Percentiles rank a stretch among this genome's conserved stretches.
These are phyloP conservation scores for Ganoderma boninense DNA, from an alignment of 1,284 basidiomycete species.

Conservation along the genomic window DNA sequence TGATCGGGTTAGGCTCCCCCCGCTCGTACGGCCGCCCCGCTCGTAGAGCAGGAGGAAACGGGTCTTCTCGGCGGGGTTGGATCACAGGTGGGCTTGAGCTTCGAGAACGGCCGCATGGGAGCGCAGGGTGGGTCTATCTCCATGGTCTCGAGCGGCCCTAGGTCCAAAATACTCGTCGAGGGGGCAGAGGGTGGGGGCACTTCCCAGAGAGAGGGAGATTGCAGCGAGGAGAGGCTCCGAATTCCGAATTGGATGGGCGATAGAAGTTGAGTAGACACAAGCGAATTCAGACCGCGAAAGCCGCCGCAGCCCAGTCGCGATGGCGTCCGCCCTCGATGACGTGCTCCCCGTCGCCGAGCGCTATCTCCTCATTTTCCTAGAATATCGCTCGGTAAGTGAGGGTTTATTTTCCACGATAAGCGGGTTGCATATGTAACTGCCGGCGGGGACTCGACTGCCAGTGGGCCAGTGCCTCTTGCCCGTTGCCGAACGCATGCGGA, in stretches of 20 bases:
- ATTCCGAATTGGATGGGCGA: conserved; percentile 7
- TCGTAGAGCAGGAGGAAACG: not conserved
- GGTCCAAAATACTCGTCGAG: not conserved
- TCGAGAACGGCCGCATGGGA: conserved; percentile 2
- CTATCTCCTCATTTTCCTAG: not conserved
- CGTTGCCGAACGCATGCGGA: conserved; percentile 17
- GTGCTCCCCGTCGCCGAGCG: not conserved
- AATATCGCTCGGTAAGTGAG: not conserved
- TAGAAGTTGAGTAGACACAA: not conserved
- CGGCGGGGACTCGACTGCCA: not conserved
- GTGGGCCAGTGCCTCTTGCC: conserved; percentile 1
- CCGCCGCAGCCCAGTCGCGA: not conserved
- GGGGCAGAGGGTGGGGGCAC: not conserved
- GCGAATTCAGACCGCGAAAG: not conserved
- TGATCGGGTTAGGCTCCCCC: conserved; percentile 16
- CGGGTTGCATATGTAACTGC: too few species aligned
- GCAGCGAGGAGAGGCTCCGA: conserved; percentile 1
- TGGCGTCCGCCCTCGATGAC: not conserved
- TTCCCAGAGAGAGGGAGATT: conserved; percentile 5
- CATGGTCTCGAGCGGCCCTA: not conserved
- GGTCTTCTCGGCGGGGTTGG: conserved; percentile 1
- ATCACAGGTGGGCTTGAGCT: not conserved
- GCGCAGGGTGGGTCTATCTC: not conserved
- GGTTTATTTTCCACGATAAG: not conserved
- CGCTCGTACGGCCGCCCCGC: not conserved